Evolutionary conservation across 1,139 yeast species (phyloP), one percentile per base, ranked within the genome.

Genomic region (Blastobotrys elegans): DNA sequence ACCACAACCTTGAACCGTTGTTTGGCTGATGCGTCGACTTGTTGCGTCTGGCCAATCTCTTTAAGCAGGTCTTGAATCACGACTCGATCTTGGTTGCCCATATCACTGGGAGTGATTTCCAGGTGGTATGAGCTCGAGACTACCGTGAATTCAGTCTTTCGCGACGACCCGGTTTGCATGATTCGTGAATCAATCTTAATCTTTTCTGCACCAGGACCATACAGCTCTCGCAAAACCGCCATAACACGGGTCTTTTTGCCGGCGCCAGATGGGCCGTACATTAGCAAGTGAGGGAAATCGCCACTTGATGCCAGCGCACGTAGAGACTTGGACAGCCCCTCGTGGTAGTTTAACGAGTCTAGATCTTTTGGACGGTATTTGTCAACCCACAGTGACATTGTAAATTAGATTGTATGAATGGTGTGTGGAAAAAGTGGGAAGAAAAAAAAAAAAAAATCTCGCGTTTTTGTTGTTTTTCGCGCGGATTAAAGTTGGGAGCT

Each of bases 371-470:
- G 98, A 57, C 97, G 77, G 66, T 89, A 83, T 57, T 89, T 88
- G 65, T 92, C 97, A 18, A 94, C 96, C 98, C 98, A 92, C 64
- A 92, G 75, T 16, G 96, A 84, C 97, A 89, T 88, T 16, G n/a
- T 38, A 20, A n/a, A 24, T 16, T 41, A 13, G 21, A 13, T 24
- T 31, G 8, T 5, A 16, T 41, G 21, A 16, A 13, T 18, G 21
- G 32, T 13, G 35, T 31, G 20, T 31, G 11, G 17, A 31, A 31
- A 8, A 11, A 6, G 8, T 5, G 3, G 18, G 37, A 11, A 33
- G 17, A 13, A 18, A 34, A 13, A 18, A 18, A 34, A 34, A 34
- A 34, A 34, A 34, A 34, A 4, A 6, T 11, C 7, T 14, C 35
- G 35, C 35, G 35, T 32, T 17, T 32, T 17, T 32, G 5, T 14